Evolutionary conservation across 2,329 filamentous ascomycete genomes (phyloP).

Genomic region (Diaporthe ilicicola): DNA sequence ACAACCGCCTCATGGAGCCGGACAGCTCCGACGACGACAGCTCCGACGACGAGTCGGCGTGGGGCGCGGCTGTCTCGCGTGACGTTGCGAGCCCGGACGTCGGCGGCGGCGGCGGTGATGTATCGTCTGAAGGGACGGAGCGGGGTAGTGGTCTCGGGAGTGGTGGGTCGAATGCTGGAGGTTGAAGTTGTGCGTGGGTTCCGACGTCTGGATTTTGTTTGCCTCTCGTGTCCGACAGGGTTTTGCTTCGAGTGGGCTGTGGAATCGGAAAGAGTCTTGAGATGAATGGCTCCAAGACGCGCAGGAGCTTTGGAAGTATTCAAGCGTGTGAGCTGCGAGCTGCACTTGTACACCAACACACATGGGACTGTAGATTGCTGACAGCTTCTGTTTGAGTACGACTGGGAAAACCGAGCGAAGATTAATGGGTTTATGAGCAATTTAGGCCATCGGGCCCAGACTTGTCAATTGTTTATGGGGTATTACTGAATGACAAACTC

Average conservation of each 20-base stretch:
- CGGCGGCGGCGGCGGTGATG: background rate
- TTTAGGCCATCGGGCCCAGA: background rate
- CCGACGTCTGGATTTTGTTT: background rate
- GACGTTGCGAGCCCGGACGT: background rate
- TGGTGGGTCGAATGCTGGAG: background rate
- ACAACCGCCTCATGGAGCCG: background rate
- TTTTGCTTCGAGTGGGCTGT: background rate
- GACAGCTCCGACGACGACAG: conserved; percentile 4
- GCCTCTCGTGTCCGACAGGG: too few relatives aligned
- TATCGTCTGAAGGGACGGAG: conserved; percentile 22
- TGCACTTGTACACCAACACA: too few relatives aligned
- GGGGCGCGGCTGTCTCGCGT: background rate
- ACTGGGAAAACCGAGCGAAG: background rate
- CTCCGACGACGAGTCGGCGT: background rate
- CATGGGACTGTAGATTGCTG: background rate
- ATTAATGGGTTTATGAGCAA: background rate
- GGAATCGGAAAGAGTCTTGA: too few relatives aligned
- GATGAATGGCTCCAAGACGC: too few relatives aligned
- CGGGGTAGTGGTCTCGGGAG: conserved; percentile 2
- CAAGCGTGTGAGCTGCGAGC: background rate
- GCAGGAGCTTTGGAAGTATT: background rate
- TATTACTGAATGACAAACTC: background rate
- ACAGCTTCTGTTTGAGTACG: background rate
- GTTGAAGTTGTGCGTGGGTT: background rate
- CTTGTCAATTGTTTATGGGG: background rate